Conservation (phyloP, 768 basidiomycete genomes). For the Termitomyces sp. region DNA sequence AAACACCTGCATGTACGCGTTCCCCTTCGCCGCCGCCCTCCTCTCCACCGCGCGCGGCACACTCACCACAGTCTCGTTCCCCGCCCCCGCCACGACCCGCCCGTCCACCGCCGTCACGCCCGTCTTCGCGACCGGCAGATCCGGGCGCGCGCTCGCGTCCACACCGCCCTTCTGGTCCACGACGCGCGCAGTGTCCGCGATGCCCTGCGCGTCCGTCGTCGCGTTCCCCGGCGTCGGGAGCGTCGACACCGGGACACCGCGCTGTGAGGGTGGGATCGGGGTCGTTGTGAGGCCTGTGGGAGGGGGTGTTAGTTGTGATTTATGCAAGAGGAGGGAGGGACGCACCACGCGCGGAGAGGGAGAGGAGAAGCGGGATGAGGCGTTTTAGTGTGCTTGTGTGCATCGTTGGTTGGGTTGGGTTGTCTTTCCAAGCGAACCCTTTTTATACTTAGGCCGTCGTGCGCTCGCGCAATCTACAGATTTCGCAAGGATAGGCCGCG, state of each 20-base stretch:
- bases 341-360: conserved; percentile 4
- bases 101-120: conserved; percentile 45
- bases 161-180: conserved; percentile 40
- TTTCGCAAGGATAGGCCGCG: not conserved
- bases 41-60: not conserved
- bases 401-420: not conserved
- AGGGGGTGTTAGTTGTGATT: not conserved
- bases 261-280: not conserved
- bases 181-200: conserved; percentile 28
- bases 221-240: not conserved
- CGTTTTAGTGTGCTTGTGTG: conserved; percentile 1
- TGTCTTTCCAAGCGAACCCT: not conserved
- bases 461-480: not conserved
- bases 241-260: conserved; percentile 6
- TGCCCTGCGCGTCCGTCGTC: conserved; percentile 15
- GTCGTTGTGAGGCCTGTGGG: conserved; percentile 1
- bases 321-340: not conserved
- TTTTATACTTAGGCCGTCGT: not conserved
- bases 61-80: not conserved
- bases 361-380: conserved; percentile 5
- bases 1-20: conserved; percentile 37
- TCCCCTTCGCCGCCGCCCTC: not conserved
- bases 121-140: conserved; percentile 33
- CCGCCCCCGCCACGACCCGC: conserved; percentile 19
- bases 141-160: conserved; percentile 22